Evolutionary conservation across 2,329 filamentous ascomycete genomes (phyloP), one percentile per base, ranked within the genome.

Genomic region (Camillea tinctor): DNA sequence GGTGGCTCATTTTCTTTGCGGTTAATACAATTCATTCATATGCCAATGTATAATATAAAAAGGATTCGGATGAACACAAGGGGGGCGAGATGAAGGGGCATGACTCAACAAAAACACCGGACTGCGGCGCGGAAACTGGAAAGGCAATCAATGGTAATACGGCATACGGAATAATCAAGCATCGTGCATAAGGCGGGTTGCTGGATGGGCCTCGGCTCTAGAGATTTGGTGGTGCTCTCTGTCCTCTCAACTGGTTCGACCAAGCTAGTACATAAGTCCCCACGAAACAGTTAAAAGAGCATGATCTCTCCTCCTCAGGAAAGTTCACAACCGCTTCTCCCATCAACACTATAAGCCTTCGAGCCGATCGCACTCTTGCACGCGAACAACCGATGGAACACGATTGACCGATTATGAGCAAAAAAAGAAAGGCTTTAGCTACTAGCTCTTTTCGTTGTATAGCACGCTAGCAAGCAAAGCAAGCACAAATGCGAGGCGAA

Each of bases 11-110:
- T 65, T 61, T 56, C 52, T 59, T 60, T 64, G 50, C n/a, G 51
- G 60, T 50, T 61, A 24, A 22, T 44, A 23, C 23, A 49, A 62
- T 60, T 58, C 55, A 66, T 50, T 58, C 44, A 60, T 56, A 60
- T 22, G 55, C 58, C 56, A 67, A 65, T 67, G 65, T 68, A 68
- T 70, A 68, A 68, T 70, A 57, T 59, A 60, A 58, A 21, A 58
- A 66, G 60, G 22, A 3, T 19, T 22, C 19, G 22, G 20, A 51
- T 51, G 50, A 51, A 19, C 22, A 51, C 19, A 15, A 44, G 36
- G 36, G 36, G 36, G 36, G 36, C 26, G 36, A 44, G 36, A 44
- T 15, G 36, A 44, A n/a, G 36, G 36, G 36, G 36, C 17, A 44
- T 44, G 36, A 44, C n/a, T 44, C 36, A 44, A 44, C 36, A 44